Conservation (phyloP, 345 rosid species). For the Hypericum androsaemum region DNA sequence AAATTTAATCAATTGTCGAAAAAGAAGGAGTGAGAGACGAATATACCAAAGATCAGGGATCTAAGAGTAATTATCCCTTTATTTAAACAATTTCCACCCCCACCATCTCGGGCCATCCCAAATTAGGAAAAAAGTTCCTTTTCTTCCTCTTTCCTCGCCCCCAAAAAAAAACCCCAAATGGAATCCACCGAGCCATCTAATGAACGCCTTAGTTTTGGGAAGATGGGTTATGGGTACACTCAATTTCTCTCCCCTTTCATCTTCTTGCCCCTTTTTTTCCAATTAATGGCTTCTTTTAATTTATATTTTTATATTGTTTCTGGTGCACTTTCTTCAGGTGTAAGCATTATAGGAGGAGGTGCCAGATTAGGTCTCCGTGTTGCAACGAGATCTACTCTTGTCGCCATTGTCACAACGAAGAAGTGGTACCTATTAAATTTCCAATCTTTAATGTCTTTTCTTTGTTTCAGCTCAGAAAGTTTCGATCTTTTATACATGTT, state of each 20-base stretch:
- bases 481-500: neutral
- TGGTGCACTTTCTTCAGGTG: constrained; percentile 36
- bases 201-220: constrained; percentile 81
- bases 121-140: neutral
- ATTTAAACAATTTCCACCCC: no score
- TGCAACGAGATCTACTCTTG: constrained; percentile 86
- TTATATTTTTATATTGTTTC: neutral
- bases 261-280: neutral
- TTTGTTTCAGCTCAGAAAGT: neutral
- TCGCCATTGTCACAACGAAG: constrained; percentile 95
- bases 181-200: constrained; percentile 35
- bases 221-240: constrained; percentile 81
- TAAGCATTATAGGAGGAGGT: constrained; percentile 86
- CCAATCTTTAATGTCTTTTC: neutral
- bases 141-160: constrained; percentile 3
- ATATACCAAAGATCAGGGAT: no score
- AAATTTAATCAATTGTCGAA: no score
- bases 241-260: neutral
- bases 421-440: constrained; percentile 34
- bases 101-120: neutral
- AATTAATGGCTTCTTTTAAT: neutral
- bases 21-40: no score
- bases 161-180: constrained; percentile 29
- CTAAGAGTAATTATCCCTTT: no score
- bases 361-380: constrained; percentile 85